A percentile compares a stretch with the other conserved stretches of the same genome.
These are phyloP conservation scores for Ambrosiella xylebori DNA, from an alignment of 2,329 filamentous ascomycete genomes.

Conservation along the genomic window DNA sequence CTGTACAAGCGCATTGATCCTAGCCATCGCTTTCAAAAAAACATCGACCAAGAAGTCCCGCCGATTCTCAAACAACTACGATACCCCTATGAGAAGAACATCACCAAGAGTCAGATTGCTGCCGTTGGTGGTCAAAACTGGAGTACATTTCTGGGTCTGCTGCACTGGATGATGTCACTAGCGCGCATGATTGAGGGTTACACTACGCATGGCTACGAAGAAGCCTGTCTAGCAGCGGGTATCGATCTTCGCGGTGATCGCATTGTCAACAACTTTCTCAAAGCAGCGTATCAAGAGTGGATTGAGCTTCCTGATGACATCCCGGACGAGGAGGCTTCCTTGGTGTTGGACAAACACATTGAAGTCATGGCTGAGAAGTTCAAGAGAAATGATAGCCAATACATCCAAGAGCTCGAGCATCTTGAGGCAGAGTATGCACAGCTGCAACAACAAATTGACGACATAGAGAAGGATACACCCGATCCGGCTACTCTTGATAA, in stretches of 20 bases:
- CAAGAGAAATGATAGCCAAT: conserved; percentile 66
- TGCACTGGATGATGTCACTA: conserved; percentile 99
- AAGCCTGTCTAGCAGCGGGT: conserved; percentile 74
- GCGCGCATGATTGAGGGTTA: conserved; percentile 87
- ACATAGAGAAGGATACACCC: conserved; percentile 71
- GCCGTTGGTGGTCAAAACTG: conserved; percentile 95
- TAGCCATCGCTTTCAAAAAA: conserved; percentile 80
- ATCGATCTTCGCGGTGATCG: conserved; percentile 77
- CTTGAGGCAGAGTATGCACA: conserved; percentile 74
- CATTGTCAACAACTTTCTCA: conserved; percentile 87
- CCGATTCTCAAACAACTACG: conserved; percentile 81
- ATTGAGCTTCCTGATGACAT: conserved; percentile 73
- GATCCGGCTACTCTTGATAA: conserved; percentile 72
- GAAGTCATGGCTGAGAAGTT: conserved; percentile 79
- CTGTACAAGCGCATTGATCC: conserved; percentile 92
- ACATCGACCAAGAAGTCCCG: conserved; percentile 87
- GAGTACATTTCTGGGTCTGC: conserved; percentile 79
- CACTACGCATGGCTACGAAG: conserved; percentile 61
- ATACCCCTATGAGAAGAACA: conserved; percentile 88
- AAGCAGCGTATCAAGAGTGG: conserved; percentile 84
- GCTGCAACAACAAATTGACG: conserved; percentile 71
- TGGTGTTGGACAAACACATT: conserved; percentile 65
- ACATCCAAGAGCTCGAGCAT: conserved; percentile 65
- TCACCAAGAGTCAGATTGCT: conserved; percentile 88
- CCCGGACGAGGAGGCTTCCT: conserved; percentile 66